Percentiles rank a stretch among this genome's conserved stretches.
Conservation (phyloP, 805 yeast genomes). For the Ogataea pilisensis region DNA sequence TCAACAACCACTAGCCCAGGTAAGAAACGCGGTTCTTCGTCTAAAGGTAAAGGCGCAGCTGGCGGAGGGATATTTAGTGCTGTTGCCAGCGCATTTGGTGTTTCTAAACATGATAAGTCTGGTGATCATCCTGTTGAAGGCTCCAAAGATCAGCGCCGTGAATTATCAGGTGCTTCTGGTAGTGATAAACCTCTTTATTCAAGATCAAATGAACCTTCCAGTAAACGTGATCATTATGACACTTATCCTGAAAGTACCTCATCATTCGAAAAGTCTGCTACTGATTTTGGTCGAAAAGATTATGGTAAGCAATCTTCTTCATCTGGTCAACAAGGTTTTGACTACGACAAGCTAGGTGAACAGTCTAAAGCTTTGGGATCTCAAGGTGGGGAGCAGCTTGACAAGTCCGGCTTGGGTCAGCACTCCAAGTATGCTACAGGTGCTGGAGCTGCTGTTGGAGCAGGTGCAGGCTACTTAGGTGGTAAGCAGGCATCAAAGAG, state of each 20-base stretch:
- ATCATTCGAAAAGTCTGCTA: not conserved
- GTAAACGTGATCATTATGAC: too few relatives aligned
- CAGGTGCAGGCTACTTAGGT: slow-evolving; percentile 11
- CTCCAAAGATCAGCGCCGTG: not conserved
- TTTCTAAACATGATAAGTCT: not conserved
- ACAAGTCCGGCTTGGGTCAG: slow-evolving; percentile 10
- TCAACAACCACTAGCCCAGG: too few relatives aligned
- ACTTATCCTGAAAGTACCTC: not conserved
- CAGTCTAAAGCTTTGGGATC: slow-evolving; percentile 7
- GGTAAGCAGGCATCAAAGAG: not conserved
- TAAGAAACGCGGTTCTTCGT: not conserved
- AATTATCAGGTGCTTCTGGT: not conserved
- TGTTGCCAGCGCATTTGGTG: not conserved
- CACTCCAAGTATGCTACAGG: slow-evolving; percentile 10
- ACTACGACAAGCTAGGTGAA: slow-evolving; percentile 6
- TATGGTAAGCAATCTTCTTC: too few relatives aligned
- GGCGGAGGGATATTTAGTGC: slow-evolving; percentile 1
- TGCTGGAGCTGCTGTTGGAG: slow-evolving; percentile 9
- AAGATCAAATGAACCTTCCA: not conserved
- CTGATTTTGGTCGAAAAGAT: too few relatives aligned
- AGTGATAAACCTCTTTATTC: not conserved
- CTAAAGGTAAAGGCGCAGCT: not conserved
- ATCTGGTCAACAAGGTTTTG: slow-evolving; percentile 1
- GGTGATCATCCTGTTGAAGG: too few relatives aligned
- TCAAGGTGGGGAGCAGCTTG: slow-evolving; percentile 10